Base-by-base conservation (phyloP, 495 filamentous ascomycete species). In the Articulospora tetracladia region DNA sequence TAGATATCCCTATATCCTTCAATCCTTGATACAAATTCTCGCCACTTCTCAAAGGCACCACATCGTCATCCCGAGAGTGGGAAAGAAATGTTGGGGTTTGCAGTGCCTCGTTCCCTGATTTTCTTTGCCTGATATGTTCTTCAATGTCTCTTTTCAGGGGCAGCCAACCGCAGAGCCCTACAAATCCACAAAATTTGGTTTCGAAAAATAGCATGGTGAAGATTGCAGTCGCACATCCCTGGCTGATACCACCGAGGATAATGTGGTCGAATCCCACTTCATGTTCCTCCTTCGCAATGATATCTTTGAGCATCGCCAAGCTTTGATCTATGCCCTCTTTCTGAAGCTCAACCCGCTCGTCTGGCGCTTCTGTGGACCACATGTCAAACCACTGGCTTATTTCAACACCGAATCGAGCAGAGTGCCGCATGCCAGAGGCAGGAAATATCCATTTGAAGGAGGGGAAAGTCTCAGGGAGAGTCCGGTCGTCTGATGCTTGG, bases 151-250 rank as follows among this genome's bases (percentile, higher is more conserved):
- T 3, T 27, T 70, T 60, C 60, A 86, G 82, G 48, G 83, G 83
- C 52, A 82, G 65, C 74, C 81, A 82, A 53, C 79, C 78, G 63
- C 77, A 78, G 68, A 86, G 77, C 11, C 82, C 84, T 58, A 86
- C 65, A 53, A 82, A 76, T 1, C 69, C 83, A 15, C 67, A 75
- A 28, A 76, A 53, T 26, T 60, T 17, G 10, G 68, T 8, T 41
- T 60, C 41, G 1, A 63, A 61, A 8, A 66, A 71, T 15, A 85
- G 60, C 10, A 82, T 64, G 7, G 69, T 64, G 41, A 76, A 69
- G 17, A 81, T 63, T 4, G 72, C 67, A 4, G 74, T 76, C 4
- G 84, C 84, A 61, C 75, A 82, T 4, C 81, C 81, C 58, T 84
- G 80, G 55, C 81, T 82, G 50, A 84, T 67, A 0, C 81, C 80